Percentiles rank a stretch among this genome's conserved stretches.
phyloP scores from a whole-genome alignment of 768 basidiomycete species.

The Xanthoconium stramineum region DNA sequence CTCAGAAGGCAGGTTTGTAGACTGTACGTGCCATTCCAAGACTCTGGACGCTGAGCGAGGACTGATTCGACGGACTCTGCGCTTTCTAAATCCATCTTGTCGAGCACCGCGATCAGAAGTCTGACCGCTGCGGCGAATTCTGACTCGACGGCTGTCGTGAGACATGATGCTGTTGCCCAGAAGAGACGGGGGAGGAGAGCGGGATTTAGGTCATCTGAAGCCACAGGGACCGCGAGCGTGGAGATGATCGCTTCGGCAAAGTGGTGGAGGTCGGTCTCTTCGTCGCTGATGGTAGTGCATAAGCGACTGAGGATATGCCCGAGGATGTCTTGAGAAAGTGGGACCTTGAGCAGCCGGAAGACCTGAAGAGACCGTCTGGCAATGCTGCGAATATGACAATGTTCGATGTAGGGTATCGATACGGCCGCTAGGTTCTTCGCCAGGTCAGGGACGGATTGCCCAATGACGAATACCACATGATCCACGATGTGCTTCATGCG shows the following conservation, averaged over 20 bases:
- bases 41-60: constrained; percentile 60
- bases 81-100: constrained; percentile 70
- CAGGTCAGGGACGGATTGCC: constrained; percentile 67
- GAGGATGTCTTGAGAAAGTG: constrained; percentile 66
- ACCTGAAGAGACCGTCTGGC: constrained; percentile 89
- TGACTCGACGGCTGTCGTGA: constrained; percentile 76
- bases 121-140: constrained; percentile 72
- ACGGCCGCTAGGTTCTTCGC: constrained; percentile 76
- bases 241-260: constrained; percentile 82
- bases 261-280: constrained; percentile 72
- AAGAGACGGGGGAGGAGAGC: constrained; percentile 77
- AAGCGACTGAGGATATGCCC: constrained; percentile 78
- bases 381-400: constrained; percentile 79
- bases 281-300: constrained; percentile 76
- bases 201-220: constrained; percentile 53
- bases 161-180: constrained; percentile 80
- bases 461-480: constrained; percentile 62
- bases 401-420: constrained; percentile 80
- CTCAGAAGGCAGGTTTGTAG: constrained; percentile 70
- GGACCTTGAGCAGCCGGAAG: constrained; percentile 77
- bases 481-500: constrained; percentile 70
- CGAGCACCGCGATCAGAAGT: constrained; percentile 63
- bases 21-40: constrained; percentile 64
- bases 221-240: constrained; percentile 65
- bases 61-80: constrained; percentile 64